phyloP scores from a whole-genome alignment of 352 stramenopile species.

The Phytophthora europaea region DNA sequence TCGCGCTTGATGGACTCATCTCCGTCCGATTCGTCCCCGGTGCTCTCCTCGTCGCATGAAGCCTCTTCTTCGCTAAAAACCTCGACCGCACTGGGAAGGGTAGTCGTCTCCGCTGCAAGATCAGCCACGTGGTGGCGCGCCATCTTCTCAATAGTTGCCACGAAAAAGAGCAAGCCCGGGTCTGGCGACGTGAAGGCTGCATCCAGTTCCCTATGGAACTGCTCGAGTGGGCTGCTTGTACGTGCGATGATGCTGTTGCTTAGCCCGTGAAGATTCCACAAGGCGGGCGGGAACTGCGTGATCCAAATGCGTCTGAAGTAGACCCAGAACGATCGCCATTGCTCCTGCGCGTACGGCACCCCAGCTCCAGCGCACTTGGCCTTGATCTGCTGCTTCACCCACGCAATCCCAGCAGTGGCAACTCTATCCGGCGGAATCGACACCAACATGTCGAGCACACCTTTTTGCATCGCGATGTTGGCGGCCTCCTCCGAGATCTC shows the following conservation, averaged over 20 bases:
- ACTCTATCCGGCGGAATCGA: conserved; percentile 19
- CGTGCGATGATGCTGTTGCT: conserved; percentile 20
- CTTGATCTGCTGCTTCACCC: conserved; percentile 31
- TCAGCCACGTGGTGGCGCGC: conserved; percentile 27
- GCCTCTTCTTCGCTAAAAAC: conserved; percentile 9
- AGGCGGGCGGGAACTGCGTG: conserved; percentile 9
- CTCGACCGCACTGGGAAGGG: conserved; percentile 14
- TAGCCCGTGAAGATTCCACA: conserved; percentile 34
- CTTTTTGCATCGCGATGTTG: conserved; percentile 27
- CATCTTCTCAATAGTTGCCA: conserved; percentile 28
- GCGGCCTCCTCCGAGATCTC: conserved; percentile 22
- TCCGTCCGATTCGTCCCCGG: background rate
- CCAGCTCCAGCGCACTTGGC: conserved; percentile 14
- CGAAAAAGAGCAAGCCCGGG: conserved; percentile 17
- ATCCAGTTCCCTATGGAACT: conserved; percentile 26
- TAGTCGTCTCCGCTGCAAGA: conserved; percentile 26
- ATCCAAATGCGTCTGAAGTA: conserved; percentile 32
- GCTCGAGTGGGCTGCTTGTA: conserved; percentile 31
- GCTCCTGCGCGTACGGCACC: conserved; percentile 15
- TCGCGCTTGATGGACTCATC: background rate
- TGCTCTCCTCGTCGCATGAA: conserved; percentile 11
- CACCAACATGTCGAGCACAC: conserved; percentile 26
- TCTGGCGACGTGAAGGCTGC: conserved; percentile 20
- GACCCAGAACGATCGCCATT: conserved; percentile 31
- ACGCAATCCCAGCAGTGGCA: conserved; percentile 17